Percentiles rank a stretch among this genome's conserved stretches.
Evolutionary conservation across 345 rosid genomes (phyloP).

Genomic region (Melaleuca quinquenervia): DNA sequence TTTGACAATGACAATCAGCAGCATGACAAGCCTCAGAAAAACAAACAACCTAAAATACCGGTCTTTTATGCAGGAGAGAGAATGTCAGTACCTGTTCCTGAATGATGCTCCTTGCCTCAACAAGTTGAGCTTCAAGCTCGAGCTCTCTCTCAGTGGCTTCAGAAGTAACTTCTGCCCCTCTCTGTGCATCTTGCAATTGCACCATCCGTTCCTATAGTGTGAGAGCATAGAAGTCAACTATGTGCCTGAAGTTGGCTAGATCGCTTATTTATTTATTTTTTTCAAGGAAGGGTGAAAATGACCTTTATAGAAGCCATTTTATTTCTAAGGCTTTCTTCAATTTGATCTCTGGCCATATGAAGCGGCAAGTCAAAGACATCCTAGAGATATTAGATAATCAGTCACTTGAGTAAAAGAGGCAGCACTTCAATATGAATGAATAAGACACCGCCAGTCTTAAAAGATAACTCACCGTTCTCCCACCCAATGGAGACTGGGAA

Average conservation of each 20-base stretch:
- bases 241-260: neutral
- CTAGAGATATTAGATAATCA: slow-evolving; percentile 18
- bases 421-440: neutral
- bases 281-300: neutral
- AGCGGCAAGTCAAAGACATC: slow-evolving; percentile 90
- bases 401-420: neutral
- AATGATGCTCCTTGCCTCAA: slow-evolving; percentile 95
- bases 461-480: slow-evolving; percentile 61
- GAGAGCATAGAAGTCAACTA: neutral
- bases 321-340: slow-evolving; percentile 84
- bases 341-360: slow-evolving; percentile 92
- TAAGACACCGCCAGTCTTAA: neutral
- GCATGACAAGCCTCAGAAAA: neutral
- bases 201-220: slow-evolving; percentile 59
- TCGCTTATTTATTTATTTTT: neutral
- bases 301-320: slow-evolving; percentile 97
- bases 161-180: slow-evolving; percentile 77
- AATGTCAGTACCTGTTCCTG: slow-evolving; percentile 75
- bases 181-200: slow-evolving; percentile 87
- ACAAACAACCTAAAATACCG: neutral
- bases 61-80: neutral
- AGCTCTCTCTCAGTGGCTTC: slow-evolving; percentile 97
- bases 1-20: neutral
- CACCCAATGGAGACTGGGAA: slow-evolving; percentile 90
- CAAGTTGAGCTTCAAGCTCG: slow-evolving; percentile 98